Evolutionary conservation across 179 eudicot genomes (phyloP).

Genomic region (Heliamphora pulchella): DNA sequence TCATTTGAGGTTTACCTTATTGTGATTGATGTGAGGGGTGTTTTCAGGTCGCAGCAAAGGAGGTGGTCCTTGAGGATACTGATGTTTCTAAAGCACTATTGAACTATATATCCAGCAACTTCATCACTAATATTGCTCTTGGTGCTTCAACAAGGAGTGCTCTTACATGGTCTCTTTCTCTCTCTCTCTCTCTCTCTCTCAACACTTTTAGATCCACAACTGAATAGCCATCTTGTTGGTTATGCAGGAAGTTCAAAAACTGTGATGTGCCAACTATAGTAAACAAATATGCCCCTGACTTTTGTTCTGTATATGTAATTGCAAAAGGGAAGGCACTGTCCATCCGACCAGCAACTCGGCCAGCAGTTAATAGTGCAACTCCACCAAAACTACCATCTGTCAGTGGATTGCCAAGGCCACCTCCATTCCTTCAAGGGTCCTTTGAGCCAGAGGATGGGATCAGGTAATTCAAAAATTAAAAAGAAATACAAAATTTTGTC

Average conservation of each 20-base stretch:
- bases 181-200: neutral
- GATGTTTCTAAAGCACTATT: conserved; percentile 43
- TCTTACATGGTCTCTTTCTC: conserved; percentile 28
- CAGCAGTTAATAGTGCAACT: conserved; percentile 6
- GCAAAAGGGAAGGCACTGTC: conserved; percentile 46
- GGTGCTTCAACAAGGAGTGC: conserved; percentile 57
- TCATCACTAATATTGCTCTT: conserved; percentile 41
- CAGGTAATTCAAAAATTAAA: conserved; percentile 16
- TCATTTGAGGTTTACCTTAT: neutral
- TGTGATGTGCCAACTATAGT: conserved; percentile 54
- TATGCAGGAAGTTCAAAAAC: conserved; percentile 43
- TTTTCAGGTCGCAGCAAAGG: conserved; percentile 42
- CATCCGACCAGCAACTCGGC: conserved; percentile 33
- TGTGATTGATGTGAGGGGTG: conserved; percentile 10
- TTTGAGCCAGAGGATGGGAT: conserved; percentile 11
- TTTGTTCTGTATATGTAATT: conserved; percentile 66
- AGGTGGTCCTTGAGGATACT: conserved; percentile 47
- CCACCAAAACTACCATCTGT: conserved; percentile 19
- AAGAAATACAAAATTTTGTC: neutral
- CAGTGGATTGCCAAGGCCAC: neutral
- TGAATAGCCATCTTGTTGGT: conserved; percentile 6
- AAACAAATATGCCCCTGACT: conserved; percentile 56
- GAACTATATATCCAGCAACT: conserved; percentile 37
- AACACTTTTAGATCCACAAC: neutral
- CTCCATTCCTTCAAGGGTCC: neutral